phyloP scores from a whole-genome alignment of 176 grass and related monocot genomes.

The Ensete ventricosum region DNA sequence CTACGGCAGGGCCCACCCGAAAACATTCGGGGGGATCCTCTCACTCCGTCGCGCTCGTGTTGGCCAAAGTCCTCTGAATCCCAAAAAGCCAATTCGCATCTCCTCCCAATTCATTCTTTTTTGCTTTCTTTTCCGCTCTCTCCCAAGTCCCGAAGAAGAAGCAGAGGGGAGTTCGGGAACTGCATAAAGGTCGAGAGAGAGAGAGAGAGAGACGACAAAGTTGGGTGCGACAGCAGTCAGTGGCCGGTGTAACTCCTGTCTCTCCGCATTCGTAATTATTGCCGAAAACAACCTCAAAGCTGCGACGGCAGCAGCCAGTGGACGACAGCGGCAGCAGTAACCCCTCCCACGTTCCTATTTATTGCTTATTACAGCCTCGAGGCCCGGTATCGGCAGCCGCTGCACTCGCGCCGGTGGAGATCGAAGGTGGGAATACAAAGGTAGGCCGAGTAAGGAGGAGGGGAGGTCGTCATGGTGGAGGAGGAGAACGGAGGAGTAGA shows the following conservation, averaged over 20 bases:
- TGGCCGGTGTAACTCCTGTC: too few species aligned
- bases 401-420: background rate
- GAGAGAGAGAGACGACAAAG: background rate
- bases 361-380: background rate
- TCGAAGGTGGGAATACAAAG: background rate
- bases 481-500: constrained; percentile 17
- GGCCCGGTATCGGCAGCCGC: too few species aligned
- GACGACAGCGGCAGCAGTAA: background rate
- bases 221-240: too few species aligned
- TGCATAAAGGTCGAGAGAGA: background rate
- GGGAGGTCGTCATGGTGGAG: background rate
- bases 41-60: too few species aligned
- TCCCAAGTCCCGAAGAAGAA: background rate
- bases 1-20: too few species aligned
- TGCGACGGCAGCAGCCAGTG: background rate
- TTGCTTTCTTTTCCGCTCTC: background rate
- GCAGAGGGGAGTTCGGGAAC: background rate
- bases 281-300: background rate
- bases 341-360: background rate
- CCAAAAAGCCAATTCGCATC: background rate
- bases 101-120: background rate
- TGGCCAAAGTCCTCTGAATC: too few species aligned
- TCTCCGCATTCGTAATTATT: background rate
- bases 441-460: background rate
- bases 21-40: too few species aligned